These are phyloP conservation scores for Stromatinia cepivora DNA, from an alignment of 2,329 filamentous ascomycete genomes.

Conservation along the genomic window DNA sequence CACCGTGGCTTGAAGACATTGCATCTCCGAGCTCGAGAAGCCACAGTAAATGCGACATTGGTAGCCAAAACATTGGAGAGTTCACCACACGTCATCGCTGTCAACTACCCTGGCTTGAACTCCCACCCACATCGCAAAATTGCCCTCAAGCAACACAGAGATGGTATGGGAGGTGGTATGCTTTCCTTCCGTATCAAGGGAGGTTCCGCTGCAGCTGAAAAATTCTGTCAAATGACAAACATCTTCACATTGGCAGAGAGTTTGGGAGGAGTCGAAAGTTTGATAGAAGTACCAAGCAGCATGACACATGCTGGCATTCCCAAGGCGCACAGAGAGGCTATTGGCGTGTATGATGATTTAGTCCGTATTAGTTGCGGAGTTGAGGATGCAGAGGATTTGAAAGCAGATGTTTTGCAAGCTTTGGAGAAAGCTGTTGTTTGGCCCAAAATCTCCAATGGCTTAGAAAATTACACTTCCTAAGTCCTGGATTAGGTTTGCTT, in stretches of 20 bases:
- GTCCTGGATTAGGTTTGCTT: neutral
- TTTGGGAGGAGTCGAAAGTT: constrained; percentile 85
- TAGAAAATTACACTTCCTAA: constrained; percentile 19
- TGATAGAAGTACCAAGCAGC: constrained; percentile 87
- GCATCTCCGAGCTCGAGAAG: constrained; percentile 86
- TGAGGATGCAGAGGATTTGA: constrained; percentile 84
- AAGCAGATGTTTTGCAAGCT: constrained; percentile 78
- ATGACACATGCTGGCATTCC: constrained; percentile 99
- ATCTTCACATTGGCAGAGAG: constrained; percentile 94
- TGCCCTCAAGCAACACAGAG: constrained; percentile 85
- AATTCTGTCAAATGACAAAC: constrained; percentile 85
- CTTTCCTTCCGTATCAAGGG: constrained; percentile 92
- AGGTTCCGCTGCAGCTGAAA: constrained; percentile 80
- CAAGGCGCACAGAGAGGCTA: constrained; percentile 82
- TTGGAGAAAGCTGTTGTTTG: constrained; percentile 69
- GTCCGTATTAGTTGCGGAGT: constrained; percentile 92
- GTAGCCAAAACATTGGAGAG: constrained; percentile 76
- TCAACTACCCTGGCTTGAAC: constrained; percentile 92
- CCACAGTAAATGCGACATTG: constrained; percentile 74
- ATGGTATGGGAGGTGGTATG: constrained; percentile 96
- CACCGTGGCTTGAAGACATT: constrained; percentile 96
- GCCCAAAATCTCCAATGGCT: constrained; percentile 40
- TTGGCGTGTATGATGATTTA: constrained; percentile 92
- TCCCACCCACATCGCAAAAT: constrained; percentile 86
- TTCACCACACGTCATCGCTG: constrained; percentile 78